Evolutionary conservation across 129 eudicot species (phyloP).

Genomic region (Chrysanthemum makinoi): DNA sequence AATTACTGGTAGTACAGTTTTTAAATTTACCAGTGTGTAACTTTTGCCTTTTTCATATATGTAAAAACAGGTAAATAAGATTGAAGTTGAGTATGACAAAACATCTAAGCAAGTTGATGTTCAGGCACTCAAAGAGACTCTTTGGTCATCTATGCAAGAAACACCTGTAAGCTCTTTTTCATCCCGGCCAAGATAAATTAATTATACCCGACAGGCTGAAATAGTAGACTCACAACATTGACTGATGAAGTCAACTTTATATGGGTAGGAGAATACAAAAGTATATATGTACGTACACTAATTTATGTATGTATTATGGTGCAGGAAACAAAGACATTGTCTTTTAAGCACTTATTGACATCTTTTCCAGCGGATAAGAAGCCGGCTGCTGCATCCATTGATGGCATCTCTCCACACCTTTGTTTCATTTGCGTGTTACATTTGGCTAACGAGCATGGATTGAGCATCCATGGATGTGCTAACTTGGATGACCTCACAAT

Average conservation of each 20-base stretch:
- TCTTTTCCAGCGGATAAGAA: slow-evolving; percentile 43
- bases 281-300: not conserved
- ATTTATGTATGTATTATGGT: not conserved
- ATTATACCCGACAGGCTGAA: no score
- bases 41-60: not conserved
- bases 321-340: slow-evolving; percentile 36
- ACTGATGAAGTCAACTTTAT: no score
- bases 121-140: slow-evolving; percentile 68
- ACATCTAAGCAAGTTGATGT: slow-evolving; percentile 85
- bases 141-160: slow-evolving; percentile 69
- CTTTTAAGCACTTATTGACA: slow-evolving; percentile 40
- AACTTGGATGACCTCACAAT: slow-evolving; percentile 48
- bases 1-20: not conserved
- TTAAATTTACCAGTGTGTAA: not conserved
- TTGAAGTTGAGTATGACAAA: slow-evolving; percentile 70
- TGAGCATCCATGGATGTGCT: slow-evolving; percentile 36
- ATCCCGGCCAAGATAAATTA: slow-evolving; percentile 4
- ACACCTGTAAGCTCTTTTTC: slow-evolving; percentile 28
- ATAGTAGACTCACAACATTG: no score
- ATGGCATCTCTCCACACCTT: slow-evolving; percentile 50
- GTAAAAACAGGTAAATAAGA: slow-evolving; percentile 50
- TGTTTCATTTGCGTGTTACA: slow-evolving; percentile 59
- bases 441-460: slow-evolving; percentile 55
- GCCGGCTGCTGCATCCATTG: slow-evolving; percentile 34
- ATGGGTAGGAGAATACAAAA: not conserved